Conservation (phyloP, 345 rosid genomes). For the Citrus australasica region DNA sequence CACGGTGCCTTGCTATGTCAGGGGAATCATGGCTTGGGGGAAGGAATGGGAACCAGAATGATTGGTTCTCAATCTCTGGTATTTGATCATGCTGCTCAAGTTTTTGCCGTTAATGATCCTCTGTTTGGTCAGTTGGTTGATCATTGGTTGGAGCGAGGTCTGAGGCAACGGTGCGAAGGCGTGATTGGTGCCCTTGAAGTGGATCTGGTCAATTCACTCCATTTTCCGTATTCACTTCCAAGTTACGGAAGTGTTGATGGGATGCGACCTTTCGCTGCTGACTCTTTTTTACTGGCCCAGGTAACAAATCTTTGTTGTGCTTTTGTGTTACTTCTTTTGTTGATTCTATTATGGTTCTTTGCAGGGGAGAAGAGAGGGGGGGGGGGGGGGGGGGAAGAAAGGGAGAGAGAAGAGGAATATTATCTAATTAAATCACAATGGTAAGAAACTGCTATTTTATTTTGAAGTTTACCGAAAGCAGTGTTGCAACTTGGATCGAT, state of each 20-base stretch:
- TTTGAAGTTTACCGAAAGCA: neutral
- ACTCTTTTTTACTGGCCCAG: slow-evolving; percentile 60
- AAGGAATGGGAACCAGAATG: slow-evolving; percentile 85
- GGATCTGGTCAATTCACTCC: slow-evolving; percentile 51
- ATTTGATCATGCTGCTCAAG: slow-evolving; percentile 90
- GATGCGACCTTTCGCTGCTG: slow-evolving; percentile 84
- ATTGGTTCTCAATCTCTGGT: slow-evolving; percentile 54
- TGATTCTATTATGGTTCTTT: neutral
- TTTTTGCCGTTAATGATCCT: slow-evolving; percentile 71
- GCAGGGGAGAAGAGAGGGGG: too few species aligned
- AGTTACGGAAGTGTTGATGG: slow-evolving; percentile 72
- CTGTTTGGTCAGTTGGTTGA: slow-evolving; percentile 66
- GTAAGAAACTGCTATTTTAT: neutral
- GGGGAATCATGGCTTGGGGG: slow-evolving; percentile 78
- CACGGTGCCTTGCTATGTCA: neutral
- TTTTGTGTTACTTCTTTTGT: neutral
- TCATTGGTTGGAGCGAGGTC: slow-evolving; percentile 74
- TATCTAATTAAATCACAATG: neutral
- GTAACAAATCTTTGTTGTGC: slow-evolving; percentile 22
- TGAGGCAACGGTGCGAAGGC: slow-evolving; percentile 49
- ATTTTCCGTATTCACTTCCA: slow-evolving; percentile 47
- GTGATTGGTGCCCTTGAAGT: slow-evolving; percentile 26
- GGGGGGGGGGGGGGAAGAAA: fast-evolving
- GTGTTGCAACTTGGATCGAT: neutral
- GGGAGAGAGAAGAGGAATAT: neutral